Evolutionary conservation across 352 stramenopile genomes (phyloP).

Genomic region (Globisporangium cystogenes): DNA sequence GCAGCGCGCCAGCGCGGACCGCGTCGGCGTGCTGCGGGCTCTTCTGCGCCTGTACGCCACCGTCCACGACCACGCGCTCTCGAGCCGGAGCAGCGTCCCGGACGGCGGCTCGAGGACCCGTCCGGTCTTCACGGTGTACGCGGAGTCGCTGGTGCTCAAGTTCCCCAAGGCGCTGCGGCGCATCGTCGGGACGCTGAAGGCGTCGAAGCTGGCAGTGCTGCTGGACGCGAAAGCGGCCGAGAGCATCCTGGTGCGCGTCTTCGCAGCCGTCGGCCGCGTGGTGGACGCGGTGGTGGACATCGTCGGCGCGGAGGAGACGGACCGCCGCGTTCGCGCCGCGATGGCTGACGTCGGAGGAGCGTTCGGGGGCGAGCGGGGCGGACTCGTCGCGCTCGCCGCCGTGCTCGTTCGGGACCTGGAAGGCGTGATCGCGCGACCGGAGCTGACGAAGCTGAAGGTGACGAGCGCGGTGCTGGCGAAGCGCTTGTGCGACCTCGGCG

Average conservation of each 20-base stretch:
- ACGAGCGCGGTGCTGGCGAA: conserved; percentile 32
- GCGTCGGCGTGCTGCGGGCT: conserved; percentile 18
- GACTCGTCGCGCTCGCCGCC: conserved; percentile 22
- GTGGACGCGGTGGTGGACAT: conserved; percentile 13
- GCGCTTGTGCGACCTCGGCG: conserved; percentile 25
- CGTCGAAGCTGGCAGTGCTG: conserved; percentile 25
- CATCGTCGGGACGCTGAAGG: conserved; percentile 19
- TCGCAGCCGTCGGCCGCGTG: conserved; percentile 24
- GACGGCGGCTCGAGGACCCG: neutral
- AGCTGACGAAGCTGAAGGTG: conserved; percentile 40
- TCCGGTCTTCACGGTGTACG: conserved; percentile 39
- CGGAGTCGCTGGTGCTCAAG: conserved; percentile 37
- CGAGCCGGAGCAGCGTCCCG: neutral
- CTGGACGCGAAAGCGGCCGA: conserved; percentile 33
- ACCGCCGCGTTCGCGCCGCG: conserved; percentile 13
- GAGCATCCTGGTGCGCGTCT: conserved; percentile 37
- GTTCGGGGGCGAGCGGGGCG: conserved; percentile 6
- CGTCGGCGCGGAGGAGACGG: conserved; percentile 5
- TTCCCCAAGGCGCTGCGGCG: conserved; percentile 30
- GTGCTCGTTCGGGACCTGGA: conserved; percentile 34
- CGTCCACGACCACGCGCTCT: conserved; percentile 17
- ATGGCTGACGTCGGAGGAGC: conserved; percentile 2
- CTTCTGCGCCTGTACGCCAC: conserved; percentile 31
- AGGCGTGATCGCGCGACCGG: conserved; percentile 18
- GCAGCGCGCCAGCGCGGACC: neutral